These are phyloP conservation scores for Aspergillus thermomutatus DNA, from an alignment of 2,329 filamentous ascomycete genomes.

Conservation along the genomic window DNA sequence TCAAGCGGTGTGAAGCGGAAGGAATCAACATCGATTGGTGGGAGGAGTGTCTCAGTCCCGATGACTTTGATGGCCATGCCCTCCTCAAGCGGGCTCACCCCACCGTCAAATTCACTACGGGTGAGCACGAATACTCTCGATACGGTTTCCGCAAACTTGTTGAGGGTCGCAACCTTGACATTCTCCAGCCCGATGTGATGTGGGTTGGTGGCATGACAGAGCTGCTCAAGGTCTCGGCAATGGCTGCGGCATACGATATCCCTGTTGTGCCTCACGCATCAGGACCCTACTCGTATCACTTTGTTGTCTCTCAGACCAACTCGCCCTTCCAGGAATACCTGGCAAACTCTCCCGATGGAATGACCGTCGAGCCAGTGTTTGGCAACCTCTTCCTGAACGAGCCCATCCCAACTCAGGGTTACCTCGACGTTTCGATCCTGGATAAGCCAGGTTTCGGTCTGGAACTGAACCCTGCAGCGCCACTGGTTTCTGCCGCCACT, in stretches of 20 bases:
- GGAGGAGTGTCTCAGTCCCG: slow-evolving; percentile 89
- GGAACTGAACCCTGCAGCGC: slow-evolving; percentile 76
- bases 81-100: slow-evolving; percentile 89
- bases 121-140: slow-evolving; percentile 91
- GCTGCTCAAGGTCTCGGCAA: slow-evolving; percentile 80
- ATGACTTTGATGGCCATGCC: slow-evolving; percentile 87
- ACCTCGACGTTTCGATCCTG: slow-evolving; percentile 71
- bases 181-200: slow-evolving; percentile 95
- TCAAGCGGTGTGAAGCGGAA: slow-evolving; percentile 73
- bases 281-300: slow-evolving; percentile 93
- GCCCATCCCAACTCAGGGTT: slow-evolving; percentile 80
- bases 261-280: slow-evolving; percentile 94
- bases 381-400: slow-evolving; percentile 88
- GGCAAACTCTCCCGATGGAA: slow-evolving; percentile 86
- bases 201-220: slow-evolving; percentile 94
- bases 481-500: slow-evolving; percentile 71
- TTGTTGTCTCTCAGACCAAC: slow-evolving; percentile 89
- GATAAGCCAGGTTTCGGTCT: slow-evolving; percentile 90
- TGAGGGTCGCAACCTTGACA: slow-evolving; percentile 86
- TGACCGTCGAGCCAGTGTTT: slow-evolving; percentile 86
- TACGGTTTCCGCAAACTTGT: slow-evolving; percentile 95
- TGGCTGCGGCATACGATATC: slow-evolving; percentile 90
- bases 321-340: slow-evolving; percentile 95
- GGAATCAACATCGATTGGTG: slow-evolving; percentile 93
- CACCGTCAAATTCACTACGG: slow-evolving; percentile 88